Base-by-base conservation (phyloP, 2,329 filamentous ascomycete genomes). In the Diaporthe batatas region DNA sequence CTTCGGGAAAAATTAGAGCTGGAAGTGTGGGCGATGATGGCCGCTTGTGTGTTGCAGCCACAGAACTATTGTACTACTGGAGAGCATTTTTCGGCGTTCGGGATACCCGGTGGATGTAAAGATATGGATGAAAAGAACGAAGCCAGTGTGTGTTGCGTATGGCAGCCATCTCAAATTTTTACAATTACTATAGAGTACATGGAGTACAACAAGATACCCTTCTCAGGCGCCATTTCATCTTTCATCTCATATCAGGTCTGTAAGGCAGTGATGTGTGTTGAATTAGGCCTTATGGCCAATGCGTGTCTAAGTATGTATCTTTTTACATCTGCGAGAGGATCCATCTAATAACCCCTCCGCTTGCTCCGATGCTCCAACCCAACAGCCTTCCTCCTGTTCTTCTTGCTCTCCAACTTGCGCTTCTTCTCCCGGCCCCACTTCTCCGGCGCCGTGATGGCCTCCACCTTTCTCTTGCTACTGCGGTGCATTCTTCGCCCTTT, bases 401-500 rank as follows among this genome's bases (percentile, higher is more conserved):
- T 95, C 86, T 96, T 96, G 85, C 92, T 91, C 80, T 96, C 94
- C 75, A 93, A 88, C 86, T 92, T 95, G 85, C 92, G 93, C 80
- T 89, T 91, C 90, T 98, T 98, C 77, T 93, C 91, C 79, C 88
- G 86, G 36, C 91, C 94, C 77, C 91, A 91, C 80, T 88, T 92
- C 83, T 96, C 96, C 1, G 96, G 96, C 79, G 93, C 90, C 65
- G 89, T 89, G 32, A 99, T 91, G 14, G 94, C 94, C 80, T 97
- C 95, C 76, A 98, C 94, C 83, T 94, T 94, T 78, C 96, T 90
- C 89, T 99, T 99, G 75, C 88, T 90, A 70, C 92, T 90, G 76
- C 97, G 86, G 78, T 91, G 90, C 80, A 94, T 90, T 76, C 96
- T 87, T 78, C 92, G 90, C 76, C 88, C 87, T 79, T 89, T 90